phyloP scores from a whole-genome alignment of 2,329 filamentous ascomycete genomes.

The Ascomycota sp. region DNA sequence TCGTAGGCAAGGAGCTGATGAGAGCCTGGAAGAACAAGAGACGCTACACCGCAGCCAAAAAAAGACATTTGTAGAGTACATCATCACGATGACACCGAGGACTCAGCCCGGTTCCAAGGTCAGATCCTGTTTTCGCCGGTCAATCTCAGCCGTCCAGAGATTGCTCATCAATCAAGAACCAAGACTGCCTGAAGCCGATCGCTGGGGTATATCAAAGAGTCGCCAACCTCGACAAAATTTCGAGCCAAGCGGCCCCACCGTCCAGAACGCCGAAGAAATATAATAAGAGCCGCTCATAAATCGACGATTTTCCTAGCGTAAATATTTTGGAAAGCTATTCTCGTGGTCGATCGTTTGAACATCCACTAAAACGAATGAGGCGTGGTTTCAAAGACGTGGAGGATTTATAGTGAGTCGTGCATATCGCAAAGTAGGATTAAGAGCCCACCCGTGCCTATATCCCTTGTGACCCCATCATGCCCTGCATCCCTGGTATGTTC shows the following conservation, averaged over 20 bases:
- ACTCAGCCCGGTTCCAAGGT: too few species aligned
- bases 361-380: background rate
- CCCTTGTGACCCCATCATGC: slow-evolving; percentile 31
- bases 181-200: background rate
- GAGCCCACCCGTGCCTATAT: slow-evolving; percentile 14
- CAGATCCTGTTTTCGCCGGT: background rate
- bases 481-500: too few species aligned
- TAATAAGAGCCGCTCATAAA: background rate
- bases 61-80: too few species aligned
- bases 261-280: background rate
- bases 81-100: too few species aligned
- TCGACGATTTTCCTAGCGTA: background rate
- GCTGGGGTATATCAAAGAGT: slow-evolving; percentile 1
- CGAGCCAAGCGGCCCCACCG: background rate
- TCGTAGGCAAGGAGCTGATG: too few species aligned
- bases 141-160: background rate
- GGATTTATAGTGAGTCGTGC: too few species aligned
- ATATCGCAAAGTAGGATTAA: too few species aligned
- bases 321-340: background rate
- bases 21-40: too few species aligned
- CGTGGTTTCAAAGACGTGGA: too few species aligned
- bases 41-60: too few species aligned
- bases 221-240: background rate
- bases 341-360: background rate
- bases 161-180: background rate